These are phyloP conservation scores for Malassezia sp. DNA, from an alignment of 1,284 basidiomycete genomes.

Conservation along the genomic window DNA sequence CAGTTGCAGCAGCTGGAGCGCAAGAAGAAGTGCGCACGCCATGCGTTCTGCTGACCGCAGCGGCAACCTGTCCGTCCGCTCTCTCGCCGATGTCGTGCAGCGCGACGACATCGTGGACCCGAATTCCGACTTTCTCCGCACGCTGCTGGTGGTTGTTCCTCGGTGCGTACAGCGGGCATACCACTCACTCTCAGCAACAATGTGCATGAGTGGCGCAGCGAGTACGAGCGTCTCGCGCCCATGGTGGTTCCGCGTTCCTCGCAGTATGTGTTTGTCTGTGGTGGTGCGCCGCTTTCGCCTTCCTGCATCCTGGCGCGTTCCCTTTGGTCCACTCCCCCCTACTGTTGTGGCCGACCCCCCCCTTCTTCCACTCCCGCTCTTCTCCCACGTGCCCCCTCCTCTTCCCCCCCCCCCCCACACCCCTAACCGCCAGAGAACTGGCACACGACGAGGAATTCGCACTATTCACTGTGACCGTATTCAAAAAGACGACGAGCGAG, in stretches of 20 bases:
- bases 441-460: conserved; percentile 78
- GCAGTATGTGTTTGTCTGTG: too few relatives aligned
- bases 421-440: conserved; percentile 57
- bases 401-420: too few relatives aligned
- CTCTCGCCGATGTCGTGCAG: conserved; percentile 72
- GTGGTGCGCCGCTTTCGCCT: too few relatives aligned
- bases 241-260: conserved; percentile 97
- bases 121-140: conserved; percentile 86
- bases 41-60: conserved; percentile 49
- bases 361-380: too few relatives aligned
- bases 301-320: background rate
- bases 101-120: conserved; percentile 64
- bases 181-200: conserved; percentile 56
- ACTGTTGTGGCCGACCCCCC: conserved; percentile 1
- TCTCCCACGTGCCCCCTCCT: background rate
- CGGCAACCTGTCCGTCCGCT: conserved; percentile 82
- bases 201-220: conserved; percentile 74
- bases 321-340: background rate
- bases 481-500: conserved; percentile 81
- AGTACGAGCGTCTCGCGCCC: conserved; percentile 73
- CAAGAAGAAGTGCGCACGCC: conserved; percentile 81
- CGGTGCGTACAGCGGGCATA: too few relatives aligned
- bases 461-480: conserved; percentile 77
- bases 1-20: conserved; percentile 83
- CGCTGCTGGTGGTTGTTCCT: conserved; percentile 86